Evolutionary conservation across 352 stramenopile genomes (phyloP), one percentile per base, ranked within the genome.

Genomic region (Globisporangium camurandrum): DNA sequence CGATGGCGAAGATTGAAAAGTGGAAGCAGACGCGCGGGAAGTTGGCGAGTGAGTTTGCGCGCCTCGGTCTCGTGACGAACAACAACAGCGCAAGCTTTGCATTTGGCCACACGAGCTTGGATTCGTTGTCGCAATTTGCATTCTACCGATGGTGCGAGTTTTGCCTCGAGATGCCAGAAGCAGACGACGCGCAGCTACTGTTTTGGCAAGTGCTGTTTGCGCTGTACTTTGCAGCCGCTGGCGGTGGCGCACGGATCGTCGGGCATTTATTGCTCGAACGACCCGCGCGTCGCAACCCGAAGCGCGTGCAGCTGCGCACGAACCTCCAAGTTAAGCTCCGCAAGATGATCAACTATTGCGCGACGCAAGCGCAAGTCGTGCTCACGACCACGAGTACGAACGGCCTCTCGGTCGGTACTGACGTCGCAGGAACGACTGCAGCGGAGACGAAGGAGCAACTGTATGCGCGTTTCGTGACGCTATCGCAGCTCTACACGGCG

Each of bases 1-100:
- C 81, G 10, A 88, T 84, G 64, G 84, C 80, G 30, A 89, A 88
- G 46, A 39, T 92, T 27, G 75, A 88, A 41, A 92, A 89, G 47
- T 77, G 88, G 59, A 83, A 75, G 51, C 83, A 74, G 45, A 70
- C 64, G 0, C 64, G 87, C 23, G 69, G 78, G 3, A 85, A 72
- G 49, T 40, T 92, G 22, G 56, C 66, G 14, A 9, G 64, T 1
- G 74, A 79, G 28, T 61, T 92, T 3, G 49, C 38, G 30, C 51
- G 67, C 14, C 33, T 71, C 9, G 47, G 64, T 39, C n/a, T 71
- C 20, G 64, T 66, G 39, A 68, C 62, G 2, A n/a, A 39, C 4
- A 57, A 57, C 9, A 44, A 59, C 41, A 66, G 47, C 31, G 59
- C 51, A 30, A 46, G 55, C 17, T 56, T 61, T 17, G 14, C 48